Base-by-base conservation (phyloP, 2,329 filamentous ascomycete genomes). In the Phaeosphaeriaceae sp. region DNA sequence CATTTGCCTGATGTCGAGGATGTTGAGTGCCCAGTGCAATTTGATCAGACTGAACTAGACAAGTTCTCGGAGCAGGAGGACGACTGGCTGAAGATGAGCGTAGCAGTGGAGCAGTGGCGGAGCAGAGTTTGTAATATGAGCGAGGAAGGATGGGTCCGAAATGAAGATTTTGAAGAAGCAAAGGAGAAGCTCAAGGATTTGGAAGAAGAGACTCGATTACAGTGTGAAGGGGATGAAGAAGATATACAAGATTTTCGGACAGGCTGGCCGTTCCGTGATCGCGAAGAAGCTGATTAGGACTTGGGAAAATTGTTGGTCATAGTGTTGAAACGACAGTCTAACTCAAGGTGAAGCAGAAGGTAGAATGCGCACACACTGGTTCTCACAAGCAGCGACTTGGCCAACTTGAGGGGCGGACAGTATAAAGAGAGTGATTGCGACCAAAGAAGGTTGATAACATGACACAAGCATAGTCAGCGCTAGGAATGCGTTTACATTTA, bases 111-210 rank as follows among this genome's bases (percentile, higher is more conserved):
- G 39, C 29, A 15, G 26, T 58, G 45, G 54, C 41, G 47, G 41
- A 41, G 46, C 35, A 54, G 46, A 39, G 41, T 53, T n/a, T 52
- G 38, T 41, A 46, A 52, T 43, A 58, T 54, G 50, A 50, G 33
- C n/a, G 48, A 54, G 37, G 45, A 58, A 46, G 51, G 51, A 26
- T 52, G 51, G 54, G 55, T 55, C 16, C 42, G 42, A 41, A 58
- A 52, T 32, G 48, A 55, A 38, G 51, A 58, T 48, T 55, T 51
- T 49, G 46, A 55, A 36, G 46, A 46, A 52, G 52, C 52, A 23
- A 58, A 50, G 45, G 34, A 50, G 21, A 40, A 48, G 43, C 51
- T 54, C 36, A 35, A 26, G 29, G 47, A 52, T 4, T n/a, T 52
- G 20, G 46, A 49, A 34, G 47, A 58, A 42, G 52, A 55, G 42